Percentiles rank a stretch among this genome's conserved stretches.
Conservation (phyloP, 768 basidiomycete species). For the Dacryopinax spathularia region DNA sequence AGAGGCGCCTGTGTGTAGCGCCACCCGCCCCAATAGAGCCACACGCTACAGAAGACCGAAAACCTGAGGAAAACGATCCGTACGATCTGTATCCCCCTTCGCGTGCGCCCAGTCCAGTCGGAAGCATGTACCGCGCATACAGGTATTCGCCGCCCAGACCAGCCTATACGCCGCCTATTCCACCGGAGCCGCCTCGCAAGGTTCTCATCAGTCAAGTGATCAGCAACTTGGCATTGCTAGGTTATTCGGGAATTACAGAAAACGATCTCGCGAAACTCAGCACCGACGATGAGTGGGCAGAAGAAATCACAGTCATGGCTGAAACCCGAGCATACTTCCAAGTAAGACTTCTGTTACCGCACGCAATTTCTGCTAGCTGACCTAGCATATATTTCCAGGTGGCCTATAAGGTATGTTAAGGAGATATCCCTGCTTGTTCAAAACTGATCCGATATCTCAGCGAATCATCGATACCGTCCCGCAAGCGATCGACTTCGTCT, state of each 20-base stretch:
- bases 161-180: not conserved
- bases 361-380: not conserved
- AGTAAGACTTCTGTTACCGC: not conserved
- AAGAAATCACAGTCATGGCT: slow-evolving; percentile 40
- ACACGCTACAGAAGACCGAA: not conserved
- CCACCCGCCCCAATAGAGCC: too few relatives aligned
- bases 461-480: slow-evolving; percentile 44
- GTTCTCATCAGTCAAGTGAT: not conserved
- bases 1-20: too few relatives aligned
- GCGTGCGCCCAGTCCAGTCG: too few relatives aligned
- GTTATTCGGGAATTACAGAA: not conserved
- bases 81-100: too few relatives aligned
- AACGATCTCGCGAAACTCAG: slow-evolving; percentile 24
- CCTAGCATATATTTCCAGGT: slow-evolving; percentile 16
- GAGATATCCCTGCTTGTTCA: not conserved
- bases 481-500: slow-evolving; percentile 32
- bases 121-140: too few relatives aligned
- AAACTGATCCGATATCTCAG: slow-evolving; percentile 21
- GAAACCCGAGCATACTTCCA: slow-evolving; percentile 44
- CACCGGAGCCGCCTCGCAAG: too few relatives aligned
- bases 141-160: too few relatives aligned
- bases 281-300: slow-evolving; percentile 26
- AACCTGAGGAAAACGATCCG: too few relatives aligned
- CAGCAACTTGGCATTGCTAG: not conserved
- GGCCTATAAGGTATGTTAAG: slow-evolving; percentile 35